These are phyloP conservation scores for Cyberlindnera veronae DNA, from an alignment of 805 yeast species.

Conservation along the genomic window DNA sequence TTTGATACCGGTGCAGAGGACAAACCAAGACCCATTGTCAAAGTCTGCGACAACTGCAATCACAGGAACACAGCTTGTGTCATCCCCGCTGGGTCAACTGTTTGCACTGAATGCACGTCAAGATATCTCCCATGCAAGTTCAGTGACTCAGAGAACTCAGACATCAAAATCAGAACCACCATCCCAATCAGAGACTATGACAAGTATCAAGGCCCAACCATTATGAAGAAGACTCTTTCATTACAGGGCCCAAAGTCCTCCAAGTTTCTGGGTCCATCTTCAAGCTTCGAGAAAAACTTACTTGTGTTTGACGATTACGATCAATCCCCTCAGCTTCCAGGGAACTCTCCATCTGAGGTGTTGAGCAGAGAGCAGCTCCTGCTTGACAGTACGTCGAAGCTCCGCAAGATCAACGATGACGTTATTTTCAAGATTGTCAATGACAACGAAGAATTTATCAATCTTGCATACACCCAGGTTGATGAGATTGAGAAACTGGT, in stretches of 20 bases:
- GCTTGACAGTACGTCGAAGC: conserved; percentile 13
- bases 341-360: conserved; percentile 11
- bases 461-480: conserved; percentile 25
- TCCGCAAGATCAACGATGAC: conserved; percentile 26
- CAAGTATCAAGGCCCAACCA: conserved; percentile 27
- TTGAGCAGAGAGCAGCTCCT: conserved; percentile 18
- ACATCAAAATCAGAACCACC: conserved; percentile 21
- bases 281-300: conserved; percentile 25
- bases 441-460: conserved; percentile 27
- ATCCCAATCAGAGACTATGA: conserved; percentile 29
- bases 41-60: conserved; percentile 24
- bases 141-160: conserved; percentile 9
- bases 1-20: conserved; percentile 10
- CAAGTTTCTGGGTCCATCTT: conserved; percentile 26
- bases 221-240: conserved; percentile 27
- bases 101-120: conserved; percentile 26
- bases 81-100: conserved; percentile 13
- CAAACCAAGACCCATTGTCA: not conserved
- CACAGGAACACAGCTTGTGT: conserved; percentile 25
- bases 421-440: conserved; percentile 24
- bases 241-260: conserved; percentile 29
- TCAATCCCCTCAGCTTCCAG: not conserved
- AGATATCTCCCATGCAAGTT: conserved; percentile 27
- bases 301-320: conserved; percentile 12
- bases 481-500: conserved; percentile 29